Evolutionary conservation across 306 rosid genomes (phyloP), one percentile per base, ranked within the genome.

Genomic region (Cercis canadensis): DNA sequence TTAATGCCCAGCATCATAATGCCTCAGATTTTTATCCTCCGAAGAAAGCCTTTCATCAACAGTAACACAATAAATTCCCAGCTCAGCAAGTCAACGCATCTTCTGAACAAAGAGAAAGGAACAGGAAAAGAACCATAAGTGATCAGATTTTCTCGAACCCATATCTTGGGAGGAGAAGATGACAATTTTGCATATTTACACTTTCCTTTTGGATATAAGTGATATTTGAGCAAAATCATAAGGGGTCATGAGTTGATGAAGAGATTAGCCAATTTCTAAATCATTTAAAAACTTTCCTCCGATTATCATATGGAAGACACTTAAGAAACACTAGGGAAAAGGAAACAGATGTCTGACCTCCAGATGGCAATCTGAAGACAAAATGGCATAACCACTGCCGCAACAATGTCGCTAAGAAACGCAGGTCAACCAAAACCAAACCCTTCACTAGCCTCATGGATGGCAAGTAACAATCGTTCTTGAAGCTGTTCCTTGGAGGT

Each of bases 371-470:
- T 67, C 65, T 31, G 67, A 73, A 70, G 75, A 77, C 78, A 67
- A 70, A 67, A 76, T 74, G 77, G 80, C 43, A 33, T 74, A 52
- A 52, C 70, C 14, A 71, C 80, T 65, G 83, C 75, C 73, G 73
- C 51, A 44, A 76, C 71, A 77, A 58, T 45, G 58, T 78, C 64
- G 15, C 66, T 24, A 29, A 36, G 65, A 24, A 51, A 21, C 29
- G 15, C 54, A 8, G 33, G 60, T 86, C 58, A 95, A 54, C 99
- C 99, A 64, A 95, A 95, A 71, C 99, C 99, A 63, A 95, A 95
- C 70, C 99, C 99, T 89, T 95, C 99, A 57, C 96, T 95, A 36
- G 83, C 99, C 75, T 95, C 99, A 47, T 95, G 99, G 65, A 92
- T 92, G 75, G 99, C 99, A 61, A 95, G 99, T 69, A 95, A 78